Evolutionary conservation across 108 stramenopile species (phyloP), one percentile per base, ranked within the genome.

Genomic region (Skeletonema potamos): DNA sequence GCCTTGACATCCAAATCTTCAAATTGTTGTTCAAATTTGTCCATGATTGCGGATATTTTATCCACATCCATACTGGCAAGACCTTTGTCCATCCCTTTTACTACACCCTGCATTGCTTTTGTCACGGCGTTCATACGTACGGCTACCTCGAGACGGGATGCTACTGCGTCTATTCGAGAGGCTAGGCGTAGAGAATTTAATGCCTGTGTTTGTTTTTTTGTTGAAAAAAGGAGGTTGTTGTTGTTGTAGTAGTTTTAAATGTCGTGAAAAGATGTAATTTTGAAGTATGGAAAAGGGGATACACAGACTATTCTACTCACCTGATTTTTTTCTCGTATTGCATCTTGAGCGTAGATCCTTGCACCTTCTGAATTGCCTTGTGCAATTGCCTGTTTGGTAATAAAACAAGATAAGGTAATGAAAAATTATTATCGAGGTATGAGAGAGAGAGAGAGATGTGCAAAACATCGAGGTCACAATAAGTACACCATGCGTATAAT

Each of bases 281-380:
- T n/a, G 27, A 33, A 65, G 13, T 6, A 64, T 55, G 1, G 3
- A 66, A 34, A 63, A 32, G 22, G n/a, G n/a, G n/a, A n/a, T n/a
- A 37, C 7, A 27, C 36, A 12, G 2, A 55, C 7, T 33, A 60
- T 36, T 2, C 22, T 27, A 55, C 76, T 64, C 64, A 65, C 76
- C 76, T 98, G 97, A 81, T 97, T 98, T 75, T 98, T 98, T 77
- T 98, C 99, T 57, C 98, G 95, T 73, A 98, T 99, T 39, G 97
- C 98, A 80, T 98, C 98, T 81, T 97, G 95, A 9, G 93, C 98
- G 71, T 97, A 98, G 68, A 98, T 97, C 20, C 92, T 90, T 27
- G 98, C 98, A 6, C 96, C 96, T 68, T 98, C 99, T 32, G 84
- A 81, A 65, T 98, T 96, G 26, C 96, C 95, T 68, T 92, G 88